These are phyloP conservation scores for Colletotrichum cereale DNA, from an alignment of 2,329 filamentous ascomycete species.

Conservation along the genomic window DNA sequence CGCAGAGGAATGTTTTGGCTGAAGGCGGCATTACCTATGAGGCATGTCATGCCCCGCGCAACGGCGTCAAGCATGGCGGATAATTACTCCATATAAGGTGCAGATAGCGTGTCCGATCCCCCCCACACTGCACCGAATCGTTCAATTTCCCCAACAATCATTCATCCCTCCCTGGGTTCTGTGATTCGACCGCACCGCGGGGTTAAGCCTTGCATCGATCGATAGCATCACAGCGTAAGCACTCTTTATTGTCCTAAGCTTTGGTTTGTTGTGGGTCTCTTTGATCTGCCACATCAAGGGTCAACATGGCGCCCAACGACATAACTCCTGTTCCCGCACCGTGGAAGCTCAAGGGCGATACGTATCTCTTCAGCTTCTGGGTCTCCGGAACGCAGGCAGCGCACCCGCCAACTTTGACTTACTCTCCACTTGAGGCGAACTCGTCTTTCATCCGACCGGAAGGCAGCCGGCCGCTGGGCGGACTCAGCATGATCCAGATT, in stretches of 20 bases:
- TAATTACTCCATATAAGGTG: constrained; percentile 13
- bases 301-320: constrained; percentile 11
- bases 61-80: neutral
- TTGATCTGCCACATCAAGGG: neutral
- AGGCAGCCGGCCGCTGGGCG: constrained; percentile 56
- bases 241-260: neutral
- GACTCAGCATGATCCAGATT: constrained; percentile 62
- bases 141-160: neutral
- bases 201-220: neutral
- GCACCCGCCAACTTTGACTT: constrained; percentile 54
- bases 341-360: constrained; percentile 60
- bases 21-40: neutral
- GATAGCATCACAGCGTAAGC: neutral
- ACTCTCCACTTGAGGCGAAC: constrained; percentile 60
- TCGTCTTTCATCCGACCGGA: constrained; percentile 53
- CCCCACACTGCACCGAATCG: neutral
- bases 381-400: constrained; percentile 47
- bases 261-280: neutral
- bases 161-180: neutral
- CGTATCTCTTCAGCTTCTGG: constrained; percentile 60
- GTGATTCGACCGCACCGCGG: neutral
- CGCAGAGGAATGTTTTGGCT: constrained; percentile 8
- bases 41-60: neutral
- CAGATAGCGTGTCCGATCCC: neutral
- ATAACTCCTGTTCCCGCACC: constrained; percentile 45